Conservation (phyloP, 208 protist species). For the Wallacemonas collosoma region DNA sequence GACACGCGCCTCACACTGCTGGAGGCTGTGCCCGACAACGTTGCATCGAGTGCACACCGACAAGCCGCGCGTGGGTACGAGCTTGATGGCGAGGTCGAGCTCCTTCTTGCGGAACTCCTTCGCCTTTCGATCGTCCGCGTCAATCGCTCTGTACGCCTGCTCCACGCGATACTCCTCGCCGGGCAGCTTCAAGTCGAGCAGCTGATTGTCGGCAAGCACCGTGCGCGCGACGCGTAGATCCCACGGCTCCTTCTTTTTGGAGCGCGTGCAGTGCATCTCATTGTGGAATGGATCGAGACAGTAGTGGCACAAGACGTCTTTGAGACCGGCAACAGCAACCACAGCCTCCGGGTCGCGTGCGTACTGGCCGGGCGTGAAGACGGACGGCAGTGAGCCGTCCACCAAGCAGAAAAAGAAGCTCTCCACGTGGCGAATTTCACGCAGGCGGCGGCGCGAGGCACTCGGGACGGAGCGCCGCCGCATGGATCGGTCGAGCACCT, state of each 20-base stretch:
- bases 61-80: constrained; percentile 67
- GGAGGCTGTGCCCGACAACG: constrained; percentile 61
- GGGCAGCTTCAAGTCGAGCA: constrained; percentile 48
- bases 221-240: constrained; percentile 76
- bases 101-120: constrained; percentile 87
- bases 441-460: constrained; percentile 30
- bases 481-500: constrained; percentile 71
- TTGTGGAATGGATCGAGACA: constrained; percentile 85
- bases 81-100: constrained; percentile 66
- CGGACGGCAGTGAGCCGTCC: constrained; percentile 68
- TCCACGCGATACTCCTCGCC: constrained; percentile 51
- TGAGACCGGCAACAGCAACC: constrained; percentile 48
- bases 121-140: constrained; percentile 67
- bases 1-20: constrained; percentile 53
- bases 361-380: constrained; percentile 70
- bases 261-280: constrained; percentile 44
- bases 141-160: constrained; percentile 61
- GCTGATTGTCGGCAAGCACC: constrained; percentile 66
- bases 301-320: constrained; percentile 72
- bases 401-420: constrained; percentile 89
- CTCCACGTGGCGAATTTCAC: constrained; percentile 62
- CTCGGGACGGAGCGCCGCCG: constrained; percentile 53
- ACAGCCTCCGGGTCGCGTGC: constrained; percentile 81
- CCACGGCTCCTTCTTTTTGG: constrained; percentile 65
- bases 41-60: constrained; percentile 65